Evolutionary conservation across 2,329 filamentous ascomycete species (phyloP), one percentile per base, ranked within the genome.

Genomic region (Gaeumannomyces sp.): DNA sequence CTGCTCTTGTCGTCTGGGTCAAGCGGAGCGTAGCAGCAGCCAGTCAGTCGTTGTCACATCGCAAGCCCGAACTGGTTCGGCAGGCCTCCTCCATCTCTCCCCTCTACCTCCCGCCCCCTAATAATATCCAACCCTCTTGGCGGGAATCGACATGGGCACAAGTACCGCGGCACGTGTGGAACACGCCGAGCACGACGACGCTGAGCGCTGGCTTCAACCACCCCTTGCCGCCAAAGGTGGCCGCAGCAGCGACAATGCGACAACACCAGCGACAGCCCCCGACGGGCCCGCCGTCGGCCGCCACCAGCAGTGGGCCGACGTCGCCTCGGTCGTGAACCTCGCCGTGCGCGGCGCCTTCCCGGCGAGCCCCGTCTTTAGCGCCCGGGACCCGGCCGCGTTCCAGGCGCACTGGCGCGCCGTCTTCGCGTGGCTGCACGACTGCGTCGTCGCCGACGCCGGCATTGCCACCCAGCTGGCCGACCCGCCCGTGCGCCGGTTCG

Each of bases 301-400:
- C 45, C 19, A 11, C 45, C 45, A 61, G 45, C 60, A 61, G 35
- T 53, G 60, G 59, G 29, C 59, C 31, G 59, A 60, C 31, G 59
- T 60, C 33, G 11, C 50, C 7, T 29, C 38, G 22, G 50, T 62
- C n/a, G n/a, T 62, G 25, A 56, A 62, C 38, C 35, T 62, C n/a
- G 60, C 38, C 38, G 38, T 62, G 25, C 25, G 14, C 14, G 60
- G 31, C 33, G 60, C 60, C 7, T 29, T 50, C 19, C 60, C 60
- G 5, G 27, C 38, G 4, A 62, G 35, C n/a, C 35, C 35, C n/a
- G 35, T 19, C 11, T 61, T 45, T 27, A 25, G 27, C n/a, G 31
- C n/a, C 19, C 16, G 16, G 6, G 35, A 61, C n/a, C 60, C 60
- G 13, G 60, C 13, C 25, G 33, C 27, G 16, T 53, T 61, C 60